A percentile compares a stretch with the other conserved stretches of the same genome.
phyloP scores from a whole-genome alignment of 73 alveolate genomes.

The Durusdinium trenchii region DNA sequence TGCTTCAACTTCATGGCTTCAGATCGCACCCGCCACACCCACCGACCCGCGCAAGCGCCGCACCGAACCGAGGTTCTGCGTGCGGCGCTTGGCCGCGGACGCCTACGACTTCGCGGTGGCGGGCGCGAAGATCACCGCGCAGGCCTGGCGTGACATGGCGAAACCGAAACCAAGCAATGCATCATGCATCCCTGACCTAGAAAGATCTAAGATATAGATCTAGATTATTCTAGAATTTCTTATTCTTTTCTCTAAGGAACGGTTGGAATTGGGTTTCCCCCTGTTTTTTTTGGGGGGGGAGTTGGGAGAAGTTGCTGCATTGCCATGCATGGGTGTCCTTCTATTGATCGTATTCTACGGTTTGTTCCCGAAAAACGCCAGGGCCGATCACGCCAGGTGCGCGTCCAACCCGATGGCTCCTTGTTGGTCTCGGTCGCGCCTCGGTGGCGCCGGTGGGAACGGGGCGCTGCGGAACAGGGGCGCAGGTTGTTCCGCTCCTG shows the following conservation, averaged over 20 bases:
- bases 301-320: not conserved
- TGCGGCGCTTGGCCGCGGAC: conserved; percentile 25
- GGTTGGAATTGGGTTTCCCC: not conserved
- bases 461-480: not conserved
- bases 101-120: conserved; percentile 36
- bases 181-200: too few species aligned
- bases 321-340: too few species aligned
- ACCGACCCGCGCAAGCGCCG: not conserved
- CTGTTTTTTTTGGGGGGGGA: too few species aligned
- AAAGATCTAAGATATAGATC: not conserved
- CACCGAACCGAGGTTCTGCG: not conserved
- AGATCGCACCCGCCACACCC: not conserved
- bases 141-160: not conserved
- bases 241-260: not conserved
- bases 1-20: not conserved
- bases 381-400: not conserved
- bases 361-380: too few species aligned
- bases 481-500: too few species aligned
- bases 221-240: not conserved
- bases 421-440: conserved; percentile 1
- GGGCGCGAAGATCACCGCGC: not conserved
- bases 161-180: too few species aligned
- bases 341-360: too few species aligned
- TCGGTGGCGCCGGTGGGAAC: not conserved
- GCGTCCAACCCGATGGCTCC: conserved; percentile 44